Percentiles rank a stretch among this genome's conserved stretches.
These are phyloP conservation scores for Aspergillus uvarum DNA, from an alignment of 2,329 filamentous ascomycete species.

Conservation along the genomic window DNA sequence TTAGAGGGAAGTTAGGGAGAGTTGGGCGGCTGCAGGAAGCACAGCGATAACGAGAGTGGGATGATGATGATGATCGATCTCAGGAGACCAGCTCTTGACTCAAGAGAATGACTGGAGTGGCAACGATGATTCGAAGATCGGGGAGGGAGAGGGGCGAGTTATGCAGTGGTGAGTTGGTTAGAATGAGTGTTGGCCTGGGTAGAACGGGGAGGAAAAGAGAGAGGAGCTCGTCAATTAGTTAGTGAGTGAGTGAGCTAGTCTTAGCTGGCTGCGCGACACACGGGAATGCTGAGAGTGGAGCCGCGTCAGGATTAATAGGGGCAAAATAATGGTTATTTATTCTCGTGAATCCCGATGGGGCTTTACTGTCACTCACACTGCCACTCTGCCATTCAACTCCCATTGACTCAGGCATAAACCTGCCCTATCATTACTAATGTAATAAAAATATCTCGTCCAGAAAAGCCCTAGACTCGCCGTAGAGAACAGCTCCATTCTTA, in stretches of 20 bases:
- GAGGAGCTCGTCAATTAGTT: no score
- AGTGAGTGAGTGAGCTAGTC: neutral
- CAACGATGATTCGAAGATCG: slow-evolving; percentile 8
- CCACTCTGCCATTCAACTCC: neutral
- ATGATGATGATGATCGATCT: neutral
- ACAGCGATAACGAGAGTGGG: slow-evolving; percentile 15
- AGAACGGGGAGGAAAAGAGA: neutral
- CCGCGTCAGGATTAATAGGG: neutral
- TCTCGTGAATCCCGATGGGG: no score
- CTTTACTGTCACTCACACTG: no score
- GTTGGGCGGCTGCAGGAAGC: slow-evolving; percentile 9
- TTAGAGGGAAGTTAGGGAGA: slow-evolving; percentile 3
- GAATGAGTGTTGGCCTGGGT: neutral
- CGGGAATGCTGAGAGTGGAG: neutral
- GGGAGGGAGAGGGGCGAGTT: neutral
- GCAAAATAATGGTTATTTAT: neutral
- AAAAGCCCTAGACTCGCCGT: neutral
- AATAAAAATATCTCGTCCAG: neutral
- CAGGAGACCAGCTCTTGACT: slow-evolving; percentile 9
- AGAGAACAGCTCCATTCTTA: neutral
- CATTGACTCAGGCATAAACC: neutral
- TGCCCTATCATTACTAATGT: neutral
- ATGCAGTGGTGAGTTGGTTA: slow-evolving; percentile 12
- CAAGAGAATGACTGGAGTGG: slow-evolving; percentile 1
- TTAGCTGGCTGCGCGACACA: no score